Conservation (phyloP, 108 stramenopile species). For the Chaetoceros muelleri region DNA sequence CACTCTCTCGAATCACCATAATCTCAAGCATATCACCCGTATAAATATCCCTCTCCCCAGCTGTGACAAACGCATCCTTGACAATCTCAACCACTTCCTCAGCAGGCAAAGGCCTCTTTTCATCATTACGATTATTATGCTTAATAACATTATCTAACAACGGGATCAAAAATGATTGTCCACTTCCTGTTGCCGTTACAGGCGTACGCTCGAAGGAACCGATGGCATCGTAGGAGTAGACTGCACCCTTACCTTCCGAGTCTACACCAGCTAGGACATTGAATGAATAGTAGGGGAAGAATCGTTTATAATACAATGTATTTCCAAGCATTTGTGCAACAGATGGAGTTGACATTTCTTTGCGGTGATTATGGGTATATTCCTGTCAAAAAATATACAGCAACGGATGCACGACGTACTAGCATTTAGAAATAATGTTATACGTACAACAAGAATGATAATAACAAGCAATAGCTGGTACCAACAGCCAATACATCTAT, state of each 20-base stretch:
- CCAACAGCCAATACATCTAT: background rate
- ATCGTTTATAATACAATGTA: constrained; percentile 94
- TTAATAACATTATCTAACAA: constrained; percentile 93
- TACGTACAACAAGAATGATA: background rate
- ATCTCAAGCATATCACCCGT: constrained; percentile 97
- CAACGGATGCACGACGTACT: background rate
- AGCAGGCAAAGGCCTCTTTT: constrained; percentile 61
- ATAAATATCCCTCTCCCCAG: constrained; percentile 96
- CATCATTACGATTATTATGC: constrained; percentile 87
- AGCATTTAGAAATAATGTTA: background rate
- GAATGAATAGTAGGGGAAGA: constrained; percentile 99
- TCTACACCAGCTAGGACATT: constrained; percentile 96
- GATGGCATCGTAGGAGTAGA: constrained; percentile 98
- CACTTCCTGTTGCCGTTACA: constrained; percentile 79
- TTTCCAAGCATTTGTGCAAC: constrained; percentile 94
- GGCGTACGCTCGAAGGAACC: constrained; percentile 89
- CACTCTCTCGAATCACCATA: constrained; percentile 77
- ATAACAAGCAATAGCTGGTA: background rate
- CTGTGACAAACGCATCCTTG: constrained; percentile 94
- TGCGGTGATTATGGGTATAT: constrained; percentile 92
- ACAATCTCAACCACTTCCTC: constrained; percentile 92
- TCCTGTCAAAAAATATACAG: constrained; percentile 16
- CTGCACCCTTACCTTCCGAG: constrained; percentile 90
- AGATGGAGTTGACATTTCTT: constrained; percentile 85
- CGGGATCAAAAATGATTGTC: constrained; percentile 86